A percentile compares a stretch with the other conserved stretches of the same genome.
Evolutionary conservation across 768 basidiomycete species (phyloP).

Genomic region (Phylloporus arenicola): DNA sequence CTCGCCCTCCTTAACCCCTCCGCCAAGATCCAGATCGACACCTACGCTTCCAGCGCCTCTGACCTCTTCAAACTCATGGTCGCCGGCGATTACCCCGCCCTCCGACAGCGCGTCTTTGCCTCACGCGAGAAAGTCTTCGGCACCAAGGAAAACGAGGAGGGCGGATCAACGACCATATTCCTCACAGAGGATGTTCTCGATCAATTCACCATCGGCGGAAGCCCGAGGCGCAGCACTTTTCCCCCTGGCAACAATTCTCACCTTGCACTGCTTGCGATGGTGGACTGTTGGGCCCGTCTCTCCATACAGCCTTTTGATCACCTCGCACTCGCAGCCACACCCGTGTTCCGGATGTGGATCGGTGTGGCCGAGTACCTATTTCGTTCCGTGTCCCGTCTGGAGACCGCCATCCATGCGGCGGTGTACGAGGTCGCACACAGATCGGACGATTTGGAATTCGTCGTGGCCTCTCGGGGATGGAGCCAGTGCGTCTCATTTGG

Average conservation of each 20-base stretch:
- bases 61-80: conserved; percentile 98
- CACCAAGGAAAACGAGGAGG: conserved; percentile 26
- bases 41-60: conserved; percentile 78
- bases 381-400: conserved; percentile 56
- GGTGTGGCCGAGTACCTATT: conserved; percentile 97
- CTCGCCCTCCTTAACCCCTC: conserved; percentile 96
- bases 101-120: conserved; percentile 68
- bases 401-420: conserved; percentile 68
- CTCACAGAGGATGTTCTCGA: conserved; percentile 83
- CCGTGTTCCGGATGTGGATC: conserved; percentile 93
- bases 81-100: conserved; percentile 42
- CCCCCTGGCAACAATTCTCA: conserved; percentile 68
- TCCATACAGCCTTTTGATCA: conserved; percentile 86
- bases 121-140: conserved; percentile 78
- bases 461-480: conserved; percentile 91
- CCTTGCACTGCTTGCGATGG: conserved; percentile 93
- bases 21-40: conserved; percentile 83
- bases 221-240: conserved; percentile 10
- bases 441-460: conserved; percentile 90
- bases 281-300: conserved; percentile 93
- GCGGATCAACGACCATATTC: conserved; percentile 55
- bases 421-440: conserved; percentile 74
- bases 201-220: conserved; percentile 74
- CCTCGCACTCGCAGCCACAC: conserved; percentile 89
- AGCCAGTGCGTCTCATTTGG: conserved; percentile 93